phyloP scores from a whole-genome alignment of 768 basidiomycete species.

The Termitomyces sp. region DNA sequence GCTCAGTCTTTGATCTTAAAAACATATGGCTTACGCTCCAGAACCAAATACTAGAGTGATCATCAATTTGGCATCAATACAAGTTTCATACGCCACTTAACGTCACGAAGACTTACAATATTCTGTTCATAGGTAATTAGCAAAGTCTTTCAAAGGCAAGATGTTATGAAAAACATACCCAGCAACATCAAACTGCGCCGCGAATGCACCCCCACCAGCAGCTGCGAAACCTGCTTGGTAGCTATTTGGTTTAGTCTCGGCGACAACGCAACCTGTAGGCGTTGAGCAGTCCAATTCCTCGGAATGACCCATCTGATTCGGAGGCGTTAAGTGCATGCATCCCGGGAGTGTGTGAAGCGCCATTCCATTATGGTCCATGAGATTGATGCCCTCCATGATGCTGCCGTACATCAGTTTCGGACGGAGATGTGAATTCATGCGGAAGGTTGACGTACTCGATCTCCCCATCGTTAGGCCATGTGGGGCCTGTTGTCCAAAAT shows the following conservation, averaged over 20 bases:
- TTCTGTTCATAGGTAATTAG: conserved; percentile 8
- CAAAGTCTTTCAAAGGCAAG: not conserved
- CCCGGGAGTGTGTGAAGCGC: conserved; percentile 67
- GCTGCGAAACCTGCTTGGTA: conserved; percentile 66
- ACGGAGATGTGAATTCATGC: not conserved
- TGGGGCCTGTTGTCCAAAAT: conserved; percentile 42
- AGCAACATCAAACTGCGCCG: conserved; percentile 61
- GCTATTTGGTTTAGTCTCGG: conserved; percentile 54
- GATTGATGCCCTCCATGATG: conserved; percentile 83
- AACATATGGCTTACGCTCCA: conserved; percentile 33
- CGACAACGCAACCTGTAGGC: conserved; percentile 64
- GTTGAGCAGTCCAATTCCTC: conserved; percentile 53
- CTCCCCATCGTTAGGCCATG: conserved; percentile 45
- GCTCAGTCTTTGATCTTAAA: not conserved
- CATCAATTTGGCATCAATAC: not conserved
- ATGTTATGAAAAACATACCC: conserved; percentile 18
- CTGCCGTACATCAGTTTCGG: conserved; percentile 27
- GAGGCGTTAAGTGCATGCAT: conserved; percentile 31
- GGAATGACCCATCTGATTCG: conserved; percentile 44
- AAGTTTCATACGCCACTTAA: not conserved
- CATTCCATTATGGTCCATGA: conserved; percentile 65
- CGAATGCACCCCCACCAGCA: conserved; percentile 74
- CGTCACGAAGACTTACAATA: conserved; percentile 21
- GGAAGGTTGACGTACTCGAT: conserved; percentile 32
- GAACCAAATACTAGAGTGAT: conserved; percentile 39